Conservation (phyloP, 2,329 filamentous ascomycete species). For the Furcasterigmium sp. region DNA sequence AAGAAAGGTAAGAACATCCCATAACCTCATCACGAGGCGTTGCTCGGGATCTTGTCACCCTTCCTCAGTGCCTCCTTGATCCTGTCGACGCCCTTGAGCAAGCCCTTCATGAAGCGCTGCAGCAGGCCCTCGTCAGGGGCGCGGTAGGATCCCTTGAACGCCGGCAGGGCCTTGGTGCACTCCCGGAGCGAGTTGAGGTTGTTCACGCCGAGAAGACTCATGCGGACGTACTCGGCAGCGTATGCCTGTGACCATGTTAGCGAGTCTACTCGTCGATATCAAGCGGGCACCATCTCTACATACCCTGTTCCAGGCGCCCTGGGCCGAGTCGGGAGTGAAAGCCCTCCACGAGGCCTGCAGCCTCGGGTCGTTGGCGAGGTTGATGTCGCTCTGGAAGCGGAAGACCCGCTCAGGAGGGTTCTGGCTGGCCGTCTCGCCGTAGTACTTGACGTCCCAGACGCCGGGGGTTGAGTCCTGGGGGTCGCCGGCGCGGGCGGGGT, state of each 20-base stretch:
- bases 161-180: slow-evolving; percentile 46
- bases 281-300: slow-evolving; percentile 11
- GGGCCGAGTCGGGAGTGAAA: slow-evolving; percentile 27
- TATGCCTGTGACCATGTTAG: slow-evolving; percentile 34
- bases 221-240: slow-evolving; percentile 45
- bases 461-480: slow-evolving; percentile 48
- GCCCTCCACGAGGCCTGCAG: slow-evolving; percentile 29
- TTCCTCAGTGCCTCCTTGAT: slow-evolving; percentile 6
- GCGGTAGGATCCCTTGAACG: slow-evolving; percentile 13
- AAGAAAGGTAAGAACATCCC: not conserved
- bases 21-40: not conserved
- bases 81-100: slow-evolving; percentile 3
- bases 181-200: slow-evolving; percentile 51
- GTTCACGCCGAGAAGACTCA: slow-evolving; percentile 49
- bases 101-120: slow-evolving; percentile 4
- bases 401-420: slow-evolving; percentile 29
- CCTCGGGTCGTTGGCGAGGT: slow-evolving; percentile 28
- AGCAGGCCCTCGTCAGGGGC: slow-evolving; percentile 7
- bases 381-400: slow-evolving; percentile 35
- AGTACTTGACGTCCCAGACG: slow-evolving; percentile 48
- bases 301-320: slow-evolving; percentile 35
- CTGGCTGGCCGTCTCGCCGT: slow-evolving; percentile 30
- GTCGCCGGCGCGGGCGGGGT: slow-evolving; percentile 30
- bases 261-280: not conserved
- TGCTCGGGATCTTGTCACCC: slow-evolving; percentile 10